These are phyloP conservation scores for Fomitiporia mediterranea DNA, from an alignment of 1,284 basidiomycete species.

Conservation along the genomic window DNA sequence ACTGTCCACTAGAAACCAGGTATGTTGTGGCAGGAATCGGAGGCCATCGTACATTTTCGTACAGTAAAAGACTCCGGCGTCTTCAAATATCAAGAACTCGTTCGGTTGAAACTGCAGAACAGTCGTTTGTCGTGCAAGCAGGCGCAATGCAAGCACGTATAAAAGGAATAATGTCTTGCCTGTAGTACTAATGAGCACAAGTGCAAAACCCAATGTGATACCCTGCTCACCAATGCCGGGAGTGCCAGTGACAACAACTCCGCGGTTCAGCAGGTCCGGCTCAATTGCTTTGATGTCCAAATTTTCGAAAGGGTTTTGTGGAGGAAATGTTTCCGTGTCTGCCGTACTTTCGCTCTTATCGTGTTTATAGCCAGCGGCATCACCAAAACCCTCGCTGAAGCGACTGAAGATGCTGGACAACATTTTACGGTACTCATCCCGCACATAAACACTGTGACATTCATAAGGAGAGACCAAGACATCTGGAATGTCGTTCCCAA, in stretches of 20 bases:
- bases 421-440: neutral
- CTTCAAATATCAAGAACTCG: neutral
- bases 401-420: neutral
- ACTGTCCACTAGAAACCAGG: slow-evolving; percentile 1
- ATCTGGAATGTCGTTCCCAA: neutral
- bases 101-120: neutral
- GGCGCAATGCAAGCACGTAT: neutral
- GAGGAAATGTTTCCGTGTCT: too few relatives aligned
- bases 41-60: neutral
- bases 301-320: neutral
- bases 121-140: neutral
- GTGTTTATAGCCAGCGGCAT: neutral
- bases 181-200: neutral
- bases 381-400: neutral
- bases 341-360: too few relatives aligned
- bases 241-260: neutral
- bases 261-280: neutral
- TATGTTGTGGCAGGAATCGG: neutral
- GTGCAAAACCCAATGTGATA: too few relatives aligned
- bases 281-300: neutral
- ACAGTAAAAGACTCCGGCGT: neutral
- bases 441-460: neutral
- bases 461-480: neutral
- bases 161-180: neutral
- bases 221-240: neutral